Evolutionary conservation across 2,329 filamentous ascomycete genomes (phyloP), one percentile per base, ranked within the genome.

Genomic region (Aspergillus nomiae): DNA sequence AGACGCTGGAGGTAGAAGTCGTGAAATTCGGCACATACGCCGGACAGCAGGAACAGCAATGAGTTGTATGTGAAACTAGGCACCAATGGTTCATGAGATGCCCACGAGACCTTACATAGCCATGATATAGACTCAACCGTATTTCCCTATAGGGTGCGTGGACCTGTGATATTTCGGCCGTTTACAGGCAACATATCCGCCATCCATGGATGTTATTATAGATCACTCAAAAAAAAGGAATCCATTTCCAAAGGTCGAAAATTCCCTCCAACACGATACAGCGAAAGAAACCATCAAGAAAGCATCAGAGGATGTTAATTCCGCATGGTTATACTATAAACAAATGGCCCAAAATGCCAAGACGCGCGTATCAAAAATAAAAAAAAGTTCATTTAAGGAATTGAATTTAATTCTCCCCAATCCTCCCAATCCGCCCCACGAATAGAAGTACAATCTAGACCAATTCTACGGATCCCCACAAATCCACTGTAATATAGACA

Each of bases 1-100:
- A 98, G 78, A 96, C 91, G 1, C 77, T 97, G 63, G 91, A 94
- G 54, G 89, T 91, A 1, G 89, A 93, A 68, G 82, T 86, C 56
- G 82, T 97, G 26, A 89, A 86, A 71, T 84, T 87, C 69, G 80
- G 81, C 30, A 62, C 81, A 26, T 78, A 81, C 68, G 64, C 70
- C 8, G 76, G 75, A 16, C 62, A 73, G 41, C 71, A 78, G 62
- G 76, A 77, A 56, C 71, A 70, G 68, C 72, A 76, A 67, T 77
- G 63, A 71, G 62, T 41, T 41, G 2, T 10, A 41, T n/a, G 38
- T 41, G 38, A 41, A 41, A 41, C 19, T 41, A n/a, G 38, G 38
- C n/a, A 41, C n/a, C 38, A 10, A 41, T n/a, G 19, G 19, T 41
- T 41, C 19, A 41, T 41, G 38, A 41, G 38, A 41, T 41, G 19